phyloP scores from a whole-genome alignment of 202 grass and related monocot genomes.

The Panicum virgatum region DNA sequence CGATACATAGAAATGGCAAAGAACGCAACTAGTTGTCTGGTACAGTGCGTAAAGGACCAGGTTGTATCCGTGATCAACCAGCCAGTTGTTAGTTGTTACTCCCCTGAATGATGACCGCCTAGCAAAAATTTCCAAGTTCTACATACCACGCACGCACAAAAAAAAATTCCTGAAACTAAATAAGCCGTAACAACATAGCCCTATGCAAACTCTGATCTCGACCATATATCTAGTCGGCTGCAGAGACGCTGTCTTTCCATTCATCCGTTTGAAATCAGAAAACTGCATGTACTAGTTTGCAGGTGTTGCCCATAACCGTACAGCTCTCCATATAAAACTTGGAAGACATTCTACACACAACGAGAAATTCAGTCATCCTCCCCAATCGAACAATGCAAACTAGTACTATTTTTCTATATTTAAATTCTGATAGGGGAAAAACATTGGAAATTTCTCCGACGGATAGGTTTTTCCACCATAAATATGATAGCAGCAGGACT shows the following conservation, averaged over 20 bases:
- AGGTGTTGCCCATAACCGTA: not conserved
- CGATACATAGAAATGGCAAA: not conserved
- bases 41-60: not conserved
- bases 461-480: not conserved
- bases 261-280: not conserved
- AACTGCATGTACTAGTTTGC: not conserved
- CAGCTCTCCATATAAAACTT: not conserved
- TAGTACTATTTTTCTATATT: not conserved
- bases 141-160: not conserved
- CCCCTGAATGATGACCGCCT: not conserved
- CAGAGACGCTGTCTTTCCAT: not conserved
- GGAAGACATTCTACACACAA: not conserved
- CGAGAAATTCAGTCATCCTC: not conserved
- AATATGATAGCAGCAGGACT: too few species aligned
- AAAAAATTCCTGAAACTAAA: not conserved
- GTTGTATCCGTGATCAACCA: not conserved
- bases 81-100: not conserved
- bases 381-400: not conserved
- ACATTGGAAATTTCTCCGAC: not conserved
- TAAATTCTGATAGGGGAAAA: not conserved
- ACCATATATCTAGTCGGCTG: not conserved
- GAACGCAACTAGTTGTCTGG: not conserved
- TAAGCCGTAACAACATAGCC: not conserved
- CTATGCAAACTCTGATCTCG: not conserved
- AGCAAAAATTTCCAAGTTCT: not conserved